These are phyloP conservation scores for Mortierella sp. DNA, from an alignment of 371 early-diverging fungal species.

Conservation along the genomic window DNA sequence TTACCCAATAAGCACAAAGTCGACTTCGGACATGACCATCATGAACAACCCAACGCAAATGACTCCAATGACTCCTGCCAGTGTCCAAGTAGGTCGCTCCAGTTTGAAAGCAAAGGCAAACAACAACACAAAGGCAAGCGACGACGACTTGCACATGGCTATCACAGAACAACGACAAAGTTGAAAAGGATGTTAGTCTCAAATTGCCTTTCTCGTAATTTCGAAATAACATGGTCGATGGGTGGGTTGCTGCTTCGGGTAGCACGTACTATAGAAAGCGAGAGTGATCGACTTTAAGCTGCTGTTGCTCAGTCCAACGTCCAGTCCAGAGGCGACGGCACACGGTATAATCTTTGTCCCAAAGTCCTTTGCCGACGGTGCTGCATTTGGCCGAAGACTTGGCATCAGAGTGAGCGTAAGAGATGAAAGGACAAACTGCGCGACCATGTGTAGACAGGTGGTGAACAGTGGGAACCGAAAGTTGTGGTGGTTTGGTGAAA, in stretches of 20 bases:
- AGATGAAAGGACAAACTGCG: slow-evolving; percentile 71
- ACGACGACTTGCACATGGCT: slow-evolving; percentile 94
- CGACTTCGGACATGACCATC: slow-evolving; percentile 87
- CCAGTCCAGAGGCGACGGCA: slow-evolving; percentile 89
- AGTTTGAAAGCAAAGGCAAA: slow-evolving; percentile 91
- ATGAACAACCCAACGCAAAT: slow-evolving; percentile 86
- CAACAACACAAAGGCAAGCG: slow-evolving; percentile 88
- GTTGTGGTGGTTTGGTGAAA: slow-evolving; percentile 76
- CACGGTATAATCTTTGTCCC: slow-evolving; percentile 84
- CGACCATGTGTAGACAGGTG: slow-evolving; percentile 77
- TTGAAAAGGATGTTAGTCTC: background rate
- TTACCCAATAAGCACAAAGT: slow-evolving; percentile 79
- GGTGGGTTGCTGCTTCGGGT: too few species aligned
- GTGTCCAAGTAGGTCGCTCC: slow-evolving; percentile 77
- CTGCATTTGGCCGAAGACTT: slow-evolving; percentile 62
- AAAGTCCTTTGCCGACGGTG: slow-evolving; percentile 70
- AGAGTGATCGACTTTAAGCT: slow-evolving; percentile 88
- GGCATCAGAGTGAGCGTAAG: slow-evolving; percentile 67
- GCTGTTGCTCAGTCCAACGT: slow-evolving; percentile 91
- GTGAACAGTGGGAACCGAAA: slow-evolving; percentile 86
- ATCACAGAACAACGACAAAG: background rate
- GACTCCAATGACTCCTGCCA: slow-evolving; percentile 79
- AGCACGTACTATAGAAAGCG: slow-evolving; percentile 85
- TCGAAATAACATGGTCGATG: background rate
- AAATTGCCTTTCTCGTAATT: background rate